Percentiles rank a stretch among this genome's conserved stretches.
These are phyloP conservation scores for Anisodus acutangulus DNA, from an alignment of 257 asterid species.

Conservation along the genomic window DNA sequence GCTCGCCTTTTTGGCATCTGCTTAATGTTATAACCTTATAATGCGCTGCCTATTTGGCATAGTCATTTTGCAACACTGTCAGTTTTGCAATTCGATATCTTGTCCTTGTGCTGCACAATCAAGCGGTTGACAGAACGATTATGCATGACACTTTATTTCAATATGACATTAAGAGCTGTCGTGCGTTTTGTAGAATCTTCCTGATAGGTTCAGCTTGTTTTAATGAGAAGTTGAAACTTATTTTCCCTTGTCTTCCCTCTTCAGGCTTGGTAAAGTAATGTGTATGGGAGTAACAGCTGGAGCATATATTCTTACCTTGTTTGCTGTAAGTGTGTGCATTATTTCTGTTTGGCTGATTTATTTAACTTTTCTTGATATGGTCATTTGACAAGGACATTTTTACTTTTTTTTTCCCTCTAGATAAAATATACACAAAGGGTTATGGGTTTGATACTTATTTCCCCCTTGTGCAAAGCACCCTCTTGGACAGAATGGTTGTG, in stretches of 20 bases:
- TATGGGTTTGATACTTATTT: conserved; percentile 89
- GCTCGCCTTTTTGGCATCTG: neutral
- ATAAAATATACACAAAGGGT: conserved; percentile 73
- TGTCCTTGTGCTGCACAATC: neutral
- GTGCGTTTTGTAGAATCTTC: neutral
- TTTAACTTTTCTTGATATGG: neutral
- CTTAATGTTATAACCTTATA: neutral
- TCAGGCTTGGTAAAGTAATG: conserved; percentile 91
- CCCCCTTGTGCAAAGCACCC: conserved; percentile 93
- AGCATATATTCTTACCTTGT: conserved; percentile 86
- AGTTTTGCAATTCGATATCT: neutral
- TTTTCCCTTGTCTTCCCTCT: conserved; percentile 31
- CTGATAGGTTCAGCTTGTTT: conserved; percentile 5
- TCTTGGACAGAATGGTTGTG: conserved; percentile 98
- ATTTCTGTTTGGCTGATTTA: conserved; percentile 29
- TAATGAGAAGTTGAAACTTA: conserved; percentile 12
- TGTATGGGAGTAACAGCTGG: conserved; percentile 98
- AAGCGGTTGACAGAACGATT: conserved; percentile 1
- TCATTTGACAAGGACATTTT: conserved; percentile 10
- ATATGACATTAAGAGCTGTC: neutral
- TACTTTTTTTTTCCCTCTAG: conserved; percentile 47
- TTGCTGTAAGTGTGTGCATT: conserved; percentile 72
- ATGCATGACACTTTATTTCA: neutral
- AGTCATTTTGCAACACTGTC: neutral
- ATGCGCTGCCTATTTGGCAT: neutral